phyloP scores from a whole-genome alignment of 805 yeast species.

The Metschnikowia proteae region DNA sequence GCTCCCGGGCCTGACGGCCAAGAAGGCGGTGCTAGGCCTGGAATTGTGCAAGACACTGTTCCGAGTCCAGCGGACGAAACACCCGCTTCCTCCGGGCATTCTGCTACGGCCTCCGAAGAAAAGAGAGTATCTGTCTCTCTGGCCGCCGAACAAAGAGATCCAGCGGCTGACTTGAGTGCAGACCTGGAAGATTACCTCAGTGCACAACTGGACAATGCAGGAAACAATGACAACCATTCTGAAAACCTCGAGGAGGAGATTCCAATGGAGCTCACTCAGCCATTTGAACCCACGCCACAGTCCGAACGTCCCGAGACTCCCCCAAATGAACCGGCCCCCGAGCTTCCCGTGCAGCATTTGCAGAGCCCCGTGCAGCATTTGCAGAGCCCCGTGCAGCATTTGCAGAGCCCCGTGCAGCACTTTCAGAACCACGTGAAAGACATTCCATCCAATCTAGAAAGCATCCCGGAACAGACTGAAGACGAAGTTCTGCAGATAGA shows the following conservation, averaged over 20 bases:
- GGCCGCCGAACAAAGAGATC: neutral
- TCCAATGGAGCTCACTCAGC: slow-evolving; percentile 26
- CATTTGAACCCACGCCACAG: slow-evolving; percentile 5
- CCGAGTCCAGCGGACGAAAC: too few relatives aligned
- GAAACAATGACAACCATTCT: neutral
- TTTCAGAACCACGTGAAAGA: neutral
- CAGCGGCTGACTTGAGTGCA: neutral
- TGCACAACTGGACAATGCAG: neutral
- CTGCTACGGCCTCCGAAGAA: too few relatives aligned
- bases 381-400: neutral
- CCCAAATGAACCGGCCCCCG: neutral
- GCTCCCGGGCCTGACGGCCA: too few relatives aligned
- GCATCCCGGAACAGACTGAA: slow-evolving; percentile 1
- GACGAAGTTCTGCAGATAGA: neutral
- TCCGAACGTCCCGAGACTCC: neutral
- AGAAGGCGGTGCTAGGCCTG: too few relatives aligned
- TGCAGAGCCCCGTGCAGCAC: neutral
- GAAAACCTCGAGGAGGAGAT: slow-evolving; percentile 9
- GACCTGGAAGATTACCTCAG: neutral
- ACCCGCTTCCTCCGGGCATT: too few relatives aligned
- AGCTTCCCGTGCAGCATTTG: neutral
- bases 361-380: neutral
- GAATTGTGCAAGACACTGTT: too few relatives aligned
- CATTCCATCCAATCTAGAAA: neutral
- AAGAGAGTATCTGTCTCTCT: too few relatives aligned